Evolutionary conservation across 2,329 filamentous ascomycete genomes (phyloP).

Genomic region (Talaromyces sp.): DNA sequence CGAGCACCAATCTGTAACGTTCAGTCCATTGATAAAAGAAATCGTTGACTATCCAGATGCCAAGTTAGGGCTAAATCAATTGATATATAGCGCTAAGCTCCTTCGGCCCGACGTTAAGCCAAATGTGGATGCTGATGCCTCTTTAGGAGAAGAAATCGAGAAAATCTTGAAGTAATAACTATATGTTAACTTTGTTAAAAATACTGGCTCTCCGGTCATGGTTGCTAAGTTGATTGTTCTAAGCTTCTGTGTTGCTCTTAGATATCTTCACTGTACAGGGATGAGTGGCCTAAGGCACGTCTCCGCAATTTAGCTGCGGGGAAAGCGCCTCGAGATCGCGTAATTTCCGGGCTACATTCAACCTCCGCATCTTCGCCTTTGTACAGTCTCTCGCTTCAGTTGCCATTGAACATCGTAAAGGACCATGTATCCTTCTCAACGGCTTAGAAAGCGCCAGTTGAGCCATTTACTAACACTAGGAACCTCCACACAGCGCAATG

Average conservation of each 20-base stretch:
- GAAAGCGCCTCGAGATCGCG: not conserved
- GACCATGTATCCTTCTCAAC: not conserved
- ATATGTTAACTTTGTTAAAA: not conserved
- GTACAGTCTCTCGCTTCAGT: not conserved
- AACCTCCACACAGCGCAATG: not conserved
- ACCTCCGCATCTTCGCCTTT: not conserved
- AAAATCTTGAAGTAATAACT: not conserved
- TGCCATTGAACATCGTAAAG: not conserved
- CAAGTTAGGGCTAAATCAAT: not conserved
- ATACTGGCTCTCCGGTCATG: not conserved
- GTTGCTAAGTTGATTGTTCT: not conserved
- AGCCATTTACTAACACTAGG: not conserved
- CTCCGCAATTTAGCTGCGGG: conserved; percentile 2
- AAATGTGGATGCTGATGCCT: not conserved
- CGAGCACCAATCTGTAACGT: not conserved
- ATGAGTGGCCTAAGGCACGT: not conserved
- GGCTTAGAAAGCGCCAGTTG: not conserved
- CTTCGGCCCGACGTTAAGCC: not conserved
- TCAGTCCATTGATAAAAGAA: not conserved
- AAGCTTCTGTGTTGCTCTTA: not conserved
- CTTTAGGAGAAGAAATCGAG: not conserved
- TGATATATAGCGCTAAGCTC: not conserved
- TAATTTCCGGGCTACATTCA: not conserved
- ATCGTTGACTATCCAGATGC: not conserved
- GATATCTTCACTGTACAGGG: not conserved